These are phyloP conservation scores for Penicillium atrosanguineum DNA, from an alignment of 495 filamentous ascomycete species.

Conservation along the genomic window DNA sequence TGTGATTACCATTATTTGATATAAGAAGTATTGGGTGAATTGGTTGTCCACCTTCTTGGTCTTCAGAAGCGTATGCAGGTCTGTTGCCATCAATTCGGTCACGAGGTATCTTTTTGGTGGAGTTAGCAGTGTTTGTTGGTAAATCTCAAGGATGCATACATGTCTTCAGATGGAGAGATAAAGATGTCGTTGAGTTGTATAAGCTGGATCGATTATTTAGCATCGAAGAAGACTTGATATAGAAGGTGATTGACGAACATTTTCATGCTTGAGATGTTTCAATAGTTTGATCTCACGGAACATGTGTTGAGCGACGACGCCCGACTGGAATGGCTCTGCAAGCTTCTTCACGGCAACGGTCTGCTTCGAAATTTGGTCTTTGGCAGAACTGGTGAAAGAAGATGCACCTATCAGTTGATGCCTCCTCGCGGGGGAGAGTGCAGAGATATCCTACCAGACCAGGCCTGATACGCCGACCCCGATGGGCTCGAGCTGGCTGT, in stretches of 20 bases:
- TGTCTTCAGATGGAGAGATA: slow-evolving; percentile 97
- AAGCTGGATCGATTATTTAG: slow-evolving; percentile 57
- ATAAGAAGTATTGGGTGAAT: slow-evolving; percentile 98
- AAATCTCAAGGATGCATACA: slow-evolving; percentile 55
- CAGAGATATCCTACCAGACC: slow-evolving; percentile 72
- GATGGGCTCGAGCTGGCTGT: slow-evolving; percentile 92
- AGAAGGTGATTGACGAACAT: slow-evolving; percentile 54
- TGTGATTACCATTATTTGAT: slow-evolving; percentile 81
- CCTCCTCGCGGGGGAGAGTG: not conserved
- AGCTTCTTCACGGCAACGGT: slow-evolving; percentile 99
- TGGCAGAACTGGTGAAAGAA: slow-evolving; percentile 67
- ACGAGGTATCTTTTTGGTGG: slow-evolving; percentile 75
- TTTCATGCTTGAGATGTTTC: slow-evolving; percentile 94
- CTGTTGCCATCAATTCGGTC: slow-evolving; percentile 93
- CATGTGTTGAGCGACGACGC: slow-evolving; percentile 89
- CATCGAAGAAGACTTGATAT: not conserved
- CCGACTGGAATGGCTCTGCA: slow-evolving; percentile 98
- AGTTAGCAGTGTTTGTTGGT: slow-evolving; percentile 25
- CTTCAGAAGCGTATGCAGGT: slow-evolving; percentile 88
- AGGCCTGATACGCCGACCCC: slow-evolving; percentile 98
- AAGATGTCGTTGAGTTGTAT: slow-evolving; percentile 98
- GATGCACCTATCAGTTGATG: slow-evolving; percentile 2
- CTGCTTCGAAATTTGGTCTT: slow-evolving; percentile 86
- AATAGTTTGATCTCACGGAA: slow-evolving; percentile 94
- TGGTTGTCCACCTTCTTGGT: slow-evolving; percentile 94